Evolutionary conservation across 192 early-diverging fungal genomes (phyloP), one percentile per base, ranked within the genome.

Genomic region (Tieghemiomyces parasiticus): DNA sequence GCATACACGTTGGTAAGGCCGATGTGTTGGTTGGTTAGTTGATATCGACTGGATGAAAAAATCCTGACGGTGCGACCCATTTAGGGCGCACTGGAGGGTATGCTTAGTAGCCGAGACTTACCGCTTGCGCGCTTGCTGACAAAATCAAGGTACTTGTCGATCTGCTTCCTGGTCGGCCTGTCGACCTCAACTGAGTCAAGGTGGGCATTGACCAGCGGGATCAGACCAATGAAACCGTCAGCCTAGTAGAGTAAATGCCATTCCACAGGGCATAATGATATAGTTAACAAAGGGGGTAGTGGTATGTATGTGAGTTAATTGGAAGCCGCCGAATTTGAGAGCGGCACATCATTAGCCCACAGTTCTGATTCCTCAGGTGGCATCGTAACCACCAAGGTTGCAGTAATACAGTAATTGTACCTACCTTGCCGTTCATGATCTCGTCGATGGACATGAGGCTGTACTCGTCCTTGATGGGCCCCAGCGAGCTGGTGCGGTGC

Each of bases 401-500:
- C 9, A 44, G 6, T 49, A 60, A 20, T 28, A 30, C 25, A 35
- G 42, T 33, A 22, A 55, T 58, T 28, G 22, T 49, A 22, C 26
- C 26, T 61, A 77, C 79, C 48, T 80, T 79, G 47, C 91, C 92
- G 65, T 93, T 92, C 70, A 99, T 81, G 61, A 96, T 94, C 60
- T 93, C 89, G 63, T 91, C 76, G n/a, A 93, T 79, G 2, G 88
- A 84, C 81, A 94, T 82, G 60, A 85, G 68, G 33, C 73, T 79
- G 48, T 81, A 79, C 25, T 81, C 77, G 26, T 81, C 74, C 3
- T 34, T 22, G 10, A 60, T 29, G 1, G n/a, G 58, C 8, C 60
- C 59, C 35, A 8, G 34, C 24, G 6, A 30, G 29, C 31, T 10
- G 16, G 2, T 20, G 26, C 16, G 2, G 13, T 22, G 28, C 1